phyloP scores from a whole-genome alignment of 768 basidiomycete genomes.

The Suillus sp. region DNA sequence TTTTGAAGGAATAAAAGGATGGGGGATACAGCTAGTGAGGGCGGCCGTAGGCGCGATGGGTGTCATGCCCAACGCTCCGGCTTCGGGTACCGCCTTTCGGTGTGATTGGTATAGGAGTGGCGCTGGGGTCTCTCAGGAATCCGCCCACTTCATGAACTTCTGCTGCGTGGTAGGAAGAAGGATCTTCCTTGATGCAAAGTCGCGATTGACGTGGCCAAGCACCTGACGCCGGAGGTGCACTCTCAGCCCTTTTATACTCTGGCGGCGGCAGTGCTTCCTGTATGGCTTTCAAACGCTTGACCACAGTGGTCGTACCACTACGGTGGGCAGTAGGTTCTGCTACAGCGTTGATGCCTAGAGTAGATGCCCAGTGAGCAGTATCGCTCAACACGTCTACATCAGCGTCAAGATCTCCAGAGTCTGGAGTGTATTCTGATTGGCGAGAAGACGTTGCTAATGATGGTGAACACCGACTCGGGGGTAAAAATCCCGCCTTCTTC shows the following conservation, averaged over 20 bases:
- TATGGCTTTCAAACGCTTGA: constrained; percentile 26
- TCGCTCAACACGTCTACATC: constrained; percentile 27
- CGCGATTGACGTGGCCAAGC: constrained; percentile 24
- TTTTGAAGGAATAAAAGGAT: background rate
- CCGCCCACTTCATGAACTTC: constrained; percentile 15
- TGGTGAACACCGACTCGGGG: constrained; percentile 21
- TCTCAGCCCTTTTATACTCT: constrained; percentile 30
- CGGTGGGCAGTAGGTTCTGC: constrained; percentile 25
- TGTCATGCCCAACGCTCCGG: constrained; percentile 30
- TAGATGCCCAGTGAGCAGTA: constrained; percentile 33
- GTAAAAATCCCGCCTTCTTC: constrained; percentile 20
- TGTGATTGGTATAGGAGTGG: constrained; percentile 26
- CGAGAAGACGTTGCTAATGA: constrained; percentile 28
- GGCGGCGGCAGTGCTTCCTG: constrained; percentile 12
- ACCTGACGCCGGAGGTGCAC: constrained; percentile 31
- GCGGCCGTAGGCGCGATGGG: constrained; percentile 15
- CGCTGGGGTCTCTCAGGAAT: constrained; percentile 32
- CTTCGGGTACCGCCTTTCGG: constrained; percentile 28
- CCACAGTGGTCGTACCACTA: constrained; percentile 20
- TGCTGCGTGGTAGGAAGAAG: constrained; percentile 11
- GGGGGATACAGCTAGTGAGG: constrained; percentile 17
- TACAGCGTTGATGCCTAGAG: constrained; percentile 19
- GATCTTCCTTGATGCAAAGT: constrained; percentile 16
- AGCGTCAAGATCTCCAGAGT: constrained; percentile 24
- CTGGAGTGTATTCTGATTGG: constrained; percentile 26